A percentile compares a stretch with the other conserved stretches of the same genome.
phyloP scores from a whole-genome alignment of 2,329 filamentous ascomycete genomes.

The Diaporthe ampelina region DNA sequence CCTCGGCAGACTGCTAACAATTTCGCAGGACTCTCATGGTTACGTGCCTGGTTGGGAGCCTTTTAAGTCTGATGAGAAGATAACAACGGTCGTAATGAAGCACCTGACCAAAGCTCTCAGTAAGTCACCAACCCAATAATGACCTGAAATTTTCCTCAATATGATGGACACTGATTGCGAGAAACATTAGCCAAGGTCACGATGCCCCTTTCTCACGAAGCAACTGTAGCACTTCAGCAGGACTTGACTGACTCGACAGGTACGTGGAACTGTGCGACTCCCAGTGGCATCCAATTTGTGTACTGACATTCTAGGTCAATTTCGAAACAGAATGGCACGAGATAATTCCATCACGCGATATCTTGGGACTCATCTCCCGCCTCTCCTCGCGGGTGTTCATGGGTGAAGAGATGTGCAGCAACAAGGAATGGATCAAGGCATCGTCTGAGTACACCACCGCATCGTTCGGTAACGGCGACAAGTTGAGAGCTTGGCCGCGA shows the following conservation, averaged over 20 bases:
- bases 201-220: conserved; percentile 27
- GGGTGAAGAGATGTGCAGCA: conserved; percentile 48
- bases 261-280: conserved; percentile 1
- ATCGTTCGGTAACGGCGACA: neutral
- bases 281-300: neutral
- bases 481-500: neutral
- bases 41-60: conserved; percentile 35
- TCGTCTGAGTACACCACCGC: neutral
- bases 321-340: conserved; percentile 48
- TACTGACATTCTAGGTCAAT: too few species aligned
- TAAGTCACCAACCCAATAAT: neutral
- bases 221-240: conserved; percentile 7
- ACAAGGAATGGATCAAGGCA: conserved; percentile 49
- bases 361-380: conserved; percentile 48
- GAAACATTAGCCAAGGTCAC: conserved; percentile 13
- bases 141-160: neutral
- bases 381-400: conserved; percentile 50
- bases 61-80: neutral
- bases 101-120: conserved; percentile 29
- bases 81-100: neutral
- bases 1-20: neutral
- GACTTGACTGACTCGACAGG: conserved; percentile 8
- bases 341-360: conserved; percentile 50
- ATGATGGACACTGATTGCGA: neutral
- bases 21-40: conserved; percentile 17